Conservation (phyloP, 371 early-diverging fungal species). For the Nosema muscidifuracis region DNA sequence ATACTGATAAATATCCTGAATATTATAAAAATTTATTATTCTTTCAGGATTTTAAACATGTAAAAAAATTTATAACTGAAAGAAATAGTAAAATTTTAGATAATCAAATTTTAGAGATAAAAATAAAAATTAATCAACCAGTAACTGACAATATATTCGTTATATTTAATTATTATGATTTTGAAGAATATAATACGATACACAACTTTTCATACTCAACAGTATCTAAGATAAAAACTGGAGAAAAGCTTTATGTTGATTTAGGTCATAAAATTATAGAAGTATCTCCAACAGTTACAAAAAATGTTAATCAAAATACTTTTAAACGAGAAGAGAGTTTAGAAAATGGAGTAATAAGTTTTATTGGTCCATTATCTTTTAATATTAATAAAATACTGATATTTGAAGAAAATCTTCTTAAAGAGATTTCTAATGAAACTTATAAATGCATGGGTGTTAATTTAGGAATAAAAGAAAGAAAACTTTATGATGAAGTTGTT, state of each 20-base stretch:
- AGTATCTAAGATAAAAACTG: neutral
- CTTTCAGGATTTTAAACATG: slow-evolving; percentile 40
- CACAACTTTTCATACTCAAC: slow-evolving; percentile 38
- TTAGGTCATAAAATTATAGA: slow-evolving; percentile 43
- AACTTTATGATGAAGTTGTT: slow-evolving; percentile 48
- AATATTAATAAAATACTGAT: slow-evolving; percentile 24
- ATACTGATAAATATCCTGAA: slow-evolving; percentile 40
- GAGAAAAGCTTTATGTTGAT: slow-evolving; percentile 38
- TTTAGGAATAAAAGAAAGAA: slow-evolving; percentile 43
- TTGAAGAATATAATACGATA: slow-evolving; percentile 43
- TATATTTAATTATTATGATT: slow-evolving; percentile 43
- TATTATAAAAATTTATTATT: slow-evolving; percentile 54
- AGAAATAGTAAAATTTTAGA: slow-evolving; percentile 19
- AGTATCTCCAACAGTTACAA: slow-evolving; percentile 22
- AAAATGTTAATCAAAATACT: slow-evolving; percentile 38
- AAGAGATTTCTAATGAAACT: slow-evolving; percentile 4
- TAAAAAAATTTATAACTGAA: slow-evolving; percentile 31
- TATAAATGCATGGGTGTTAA: slow-evolving; percentile 20
- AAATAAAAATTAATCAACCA: slow-evolving; percentile 10
- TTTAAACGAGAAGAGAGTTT: slow-evolving; percentile 43
- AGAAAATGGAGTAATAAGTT: slow-evolving; percentile 51
- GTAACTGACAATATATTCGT: slow-evolving; percentile 23
- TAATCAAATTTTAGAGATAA: slow-evolving; percentile 34
- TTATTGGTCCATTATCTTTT: slow-evolving; percentile 55
- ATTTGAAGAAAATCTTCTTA: slow-evolving; percentile 14